Evolutionary conservation across 495 filamentous ascomycete genomes (phyloP), one percentile per base, ranked within the genome.

Genomic region (Aspergillus steynii): DNA sequence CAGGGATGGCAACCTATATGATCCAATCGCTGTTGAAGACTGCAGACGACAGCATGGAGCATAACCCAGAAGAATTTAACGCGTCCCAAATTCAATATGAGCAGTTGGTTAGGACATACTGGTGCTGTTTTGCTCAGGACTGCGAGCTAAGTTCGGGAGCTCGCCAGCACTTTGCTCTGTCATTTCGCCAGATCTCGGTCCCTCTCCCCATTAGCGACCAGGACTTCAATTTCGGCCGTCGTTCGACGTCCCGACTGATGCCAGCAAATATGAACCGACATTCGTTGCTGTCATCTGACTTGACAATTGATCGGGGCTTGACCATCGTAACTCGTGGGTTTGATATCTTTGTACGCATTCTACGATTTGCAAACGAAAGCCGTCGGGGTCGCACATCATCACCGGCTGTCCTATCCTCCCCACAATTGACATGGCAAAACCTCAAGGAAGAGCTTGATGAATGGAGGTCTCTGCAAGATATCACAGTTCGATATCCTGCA

Each of bases 1-100:
- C 50, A 78, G 76, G 77, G 29, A 80, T 80, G 77, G 77, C 77
- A 4, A 80, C 75, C 0, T 80, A 80, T 34, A 80, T 80, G 77
- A 76, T 80, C 20, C 77, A 80, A 53, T 78, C 77, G 8, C 68
- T 80, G 27, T 63, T 80, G 20, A 78, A 77, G 55, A 80, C 70
- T 53, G 69, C 77, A 31, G 77, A 80, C 53, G 77, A 80, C 37
- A 76, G 69, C 53, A 78, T 77, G 74, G 77, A 80, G 50, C 71
- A 78, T 46, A 68, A 65, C 49, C 71, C 76, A 14, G 68, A 77
- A 8, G 75, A 77, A 28, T 76, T 77, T 25, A 70, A 77, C 46
- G 68, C 75, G 26, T 72, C 73, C 0, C 76, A 74, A 58, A 80
- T 68, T 14, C 69, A 77, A 52, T 80, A 80, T 52, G 77, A 80